Evolutionary conservation across 2,329 filamentous ascomycete species (phyloP), one percentile per base, ranked within the genome.

Genomic region (Phaeophleospora eucalypticola): DNA sequence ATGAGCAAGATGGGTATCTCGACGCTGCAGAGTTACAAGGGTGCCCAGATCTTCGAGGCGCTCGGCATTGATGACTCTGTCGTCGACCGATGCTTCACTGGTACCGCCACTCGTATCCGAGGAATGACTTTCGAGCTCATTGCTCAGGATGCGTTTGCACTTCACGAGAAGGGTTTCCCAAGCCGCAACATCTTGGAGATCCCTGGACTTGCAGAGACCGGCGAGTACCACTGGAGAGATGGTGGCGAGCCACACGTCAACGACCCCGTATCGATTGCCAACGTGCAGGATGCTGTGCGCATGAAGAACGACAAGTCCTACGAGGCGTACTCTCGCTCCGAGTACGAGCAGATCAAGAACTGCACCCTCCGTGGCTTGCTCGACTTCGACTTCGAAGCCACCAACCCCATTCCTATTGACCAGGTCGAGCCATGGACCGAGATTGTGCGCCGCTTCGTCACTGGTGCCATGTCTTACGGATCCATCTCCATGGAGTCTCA

Each of bases 1-100:
- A 97, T 97, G 91, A 93, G 86, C 69, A 97, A 97, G 78, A 97
- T 97, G 91, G 91, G 91, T 74, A 97, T 97, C 56, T 96, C 91
- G 4, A 97, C 91, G 24, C 77, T 97, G 37, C 89, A 91, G 64
- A 91, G 86, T 58, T 97, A 97, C 77, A 97, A 97, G 77, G 91
- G 91, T 65, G 91, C 91, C 46, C 91, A 97, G 74, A 97, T 97
- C 56, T 97, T 96, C 59, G 91, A 97, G 68, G 89, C 90, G 40
- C 84, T 97, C 36, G 91, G 91, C 71, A 83, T 96, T 27, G 90
- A 96, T 63, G 90, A 95, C 67, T 78, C 79, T 16, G 90, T 97
- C 38, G 87, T 97, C 43, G 90, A 97, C 66, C 84, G 88, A 58
- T 96, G 90, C 77, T 97, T 97, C 74, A 85, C 84, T 63, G 91